Percentiles rank a stretch among this genome's conserved stretches.
Conservation (phyloP, 2,329 filamentous ascomycete genomes). For the Neurospora sp. region DNA sequence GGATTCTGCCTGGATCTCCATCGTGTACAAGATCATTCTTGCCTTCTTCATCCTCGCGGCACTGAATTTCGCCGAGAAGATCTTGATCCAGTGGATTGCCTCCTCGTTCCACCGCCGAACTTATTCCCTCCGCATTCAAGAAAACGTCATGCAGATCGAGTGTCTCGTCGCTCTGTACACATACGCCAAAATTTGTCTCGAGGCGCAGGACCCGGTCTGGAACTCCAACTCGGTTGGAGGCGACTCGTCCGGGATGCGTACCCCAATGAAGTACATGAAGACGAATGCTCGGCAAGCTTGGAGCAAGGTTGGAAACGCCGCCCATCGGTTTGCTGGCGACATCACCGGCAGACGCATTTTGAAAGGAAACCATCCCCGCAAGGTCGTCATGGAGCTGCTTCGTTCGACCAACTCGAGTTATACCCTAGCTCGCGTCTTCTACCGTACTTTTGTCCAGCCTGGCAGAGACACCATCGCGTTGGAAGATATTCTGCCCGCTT, state of each 20-base stretch:
- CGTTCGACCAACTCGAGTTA: constrained; percentile 65
- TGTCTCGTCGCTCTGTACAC: constrained; percentile 49
- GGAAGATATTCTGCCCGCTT: constrained; percentile 71
- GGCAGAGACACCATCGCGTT: constrained; percentile 67
- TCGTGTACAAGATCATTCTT: constrained; percentile 78
- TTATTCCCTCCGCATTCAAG: constrained; percentile 73
- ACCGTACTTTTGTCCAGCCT: constrained; percentile 71
- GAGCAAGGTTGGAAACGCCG: constrained; percentile 74
- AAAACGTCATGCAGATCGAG: constrained; percentile 76
- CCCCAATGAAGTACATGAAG: constrained; percentile 64
- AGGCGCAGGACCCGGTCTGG: constrained; percentile 41
- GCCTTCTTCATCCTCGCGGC: constrained; percentile 70
- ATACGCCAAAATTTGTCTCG: constrained; percentile 67
- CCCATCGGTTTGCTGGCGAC: constrained; percentile 79
- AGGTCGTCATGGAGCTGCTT: constrained; percentile 73
- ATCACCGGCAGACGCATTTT: constrained; percentile 67
- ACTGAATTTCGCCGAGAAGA: constrained; percentile 83
- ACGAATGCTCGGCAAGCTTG: constrained; percentile 67
- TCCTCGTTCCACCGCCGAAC: constrained; percentile 87
- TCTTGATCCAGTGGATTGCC: constrained; percentile 89
- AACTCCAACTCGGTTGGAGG: constrained; percentile 20
- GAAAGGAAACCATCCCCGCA: constrained; percentile 67
- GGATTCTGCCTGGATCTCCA: constrained; percentile 59
- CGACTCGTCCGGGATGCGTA: constrained; percentile 51
- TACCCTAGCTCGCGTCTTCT: constrained; percentile 76